These are phyloP conservation scores for Claviceps paspali DNA, from an alignment of 2,329 filamentous ascomycete species.

Conservation along the genomic window DNA sequence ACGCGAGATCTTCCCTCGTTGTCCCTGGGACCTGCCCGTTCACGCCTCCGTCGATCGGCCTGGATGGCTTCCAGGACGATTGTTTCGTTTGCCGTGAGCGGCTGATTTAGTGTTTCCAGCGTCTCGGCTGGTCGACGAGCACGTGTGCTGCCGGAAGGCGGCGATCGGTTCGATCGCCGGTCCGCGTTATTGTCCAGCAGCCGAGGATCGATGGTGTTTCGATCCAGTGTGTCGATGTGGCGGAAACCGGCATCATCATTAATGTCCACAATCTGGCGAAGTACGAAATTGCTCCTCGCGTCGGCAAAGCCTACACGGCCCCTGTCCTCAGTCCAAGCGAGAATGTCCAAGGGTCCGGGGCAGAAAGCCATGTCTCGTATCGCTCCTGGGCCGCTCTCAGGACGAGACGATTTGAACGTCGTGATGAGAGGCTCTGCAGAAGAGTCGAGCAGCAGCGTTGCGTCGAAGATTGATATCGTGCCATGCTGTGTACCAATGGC, in stretches of 20 bases:
- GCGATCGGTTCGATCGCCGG: slow-evolving; percentile 17
- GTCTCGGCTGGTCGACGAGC: slow-evolving; percentile 13
- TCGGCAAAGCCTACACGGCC: slow-evolving; percentile 62
- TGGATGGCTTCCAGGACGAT: slow-evolving; percentile 41
- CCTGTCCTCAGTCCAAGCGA: slow-evolving; percentile 88
- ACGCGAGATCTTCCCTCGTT: slow-evolving; percentile 11
- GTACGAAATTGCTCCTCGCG: slow-evolving; percentile 48
- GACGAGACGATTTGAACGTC: slow-evolving; percentile 63
- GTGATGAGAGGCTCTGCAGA: slow-evolving; percentile 50
- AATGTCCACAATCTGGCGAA: slow-evolving; percentile 54
- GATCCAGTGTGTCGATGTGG: slow-evolving; percentile 40
- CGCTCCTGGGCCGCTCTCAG: slow-evolving; percentile 56
- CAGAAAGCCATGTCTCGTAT: slow-evolving; percentile 87
- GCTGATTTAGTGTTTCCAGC: slow-evolving; percentile 31
- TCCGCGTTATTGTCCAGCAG: slow-evolving; percentile 32
- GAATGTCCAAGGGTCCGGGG: slow-evolving; percentile 73
- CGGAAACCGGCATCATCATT: slow-evolving; percentile 42
- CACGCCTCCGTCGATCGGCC: slow-evolving; percentile 34
- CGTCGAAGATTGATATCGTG: slow-evolving; percentile 60
- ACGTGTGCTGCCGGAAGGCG: slow-evolving; percentile 2
- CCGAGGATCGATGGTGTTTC: slow-evolving; percentile 36
- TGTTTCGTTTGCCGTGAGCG: slow-evolving; percentile 38
- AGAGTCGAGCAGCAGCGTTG: slow-evolving; percentile 28
- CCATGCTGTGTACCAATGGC: slow-evolving; percentile 71
- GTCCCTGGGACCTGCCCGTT: slow-evolving; percentile 20